Base-by-base conservation (phyloP, 306 rosid species). In the Potentilla sterilis region DNA sequence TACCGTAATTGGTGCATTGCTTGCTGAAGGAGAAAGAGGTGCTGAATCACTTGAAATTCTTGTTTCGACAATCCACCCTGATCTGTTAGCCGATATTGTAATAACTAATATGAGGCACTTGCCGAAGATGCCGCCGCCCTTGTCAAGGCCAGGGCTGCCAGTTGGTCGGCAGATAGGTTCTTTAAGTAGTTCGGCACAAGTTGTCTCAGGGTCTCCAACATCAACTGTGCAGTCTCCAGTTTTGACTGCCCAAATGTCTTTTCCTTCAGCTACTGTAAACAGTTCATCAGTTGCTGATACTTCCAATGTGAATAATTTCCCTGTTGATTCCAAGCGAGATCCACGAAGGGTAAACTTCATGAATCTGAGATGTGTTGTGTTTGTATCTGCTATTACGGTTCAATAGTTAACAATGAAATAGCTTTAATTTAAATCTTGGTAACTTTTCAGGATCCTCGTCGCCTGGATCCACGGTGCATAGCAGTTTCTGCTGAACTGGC, bases 11-110 rank as follows among this genome's bases (percentile, higher is more conserved):
- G 97, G 99, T 75, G 99, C 99, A 65, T 88, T 95, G 86, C 90
- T 95, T 78, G 99, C 97, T 79, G 99, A 95, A 86, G 99, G 99
- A 75, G 97, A 95, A 82, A 89, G 96, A 79, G 99, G 99, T 63
- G 97, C 92, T 44, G 96, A 95, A 79, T 92, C 99, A 67, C 97
- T 95, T 70, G 92, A 92, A 84, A 90, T 95, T 79, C 96, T 95
- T 71, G 80, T 95, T 75, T 95, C 99, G 22, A 82, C 92, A 80
- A 85, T 92, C 81, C 99, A 92, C 85, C 99, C 97, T 61, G 99
- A 95, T 88, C 79, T 95, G 82, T 75, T 95, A 88, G 97, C 99
- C 41, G 99, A 95, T 87, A 95, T 95, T 79, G 99, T 95, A 77
- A 88, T 95, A 74, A 88, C 97, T 72, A 95, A 95, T 82, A 95